Evolutionary conservation across 352 stramenopile species (phyloP), one percentile per base, ranked within the genome.

Genomic region (Globisporangium heterothallicum): DNA sequence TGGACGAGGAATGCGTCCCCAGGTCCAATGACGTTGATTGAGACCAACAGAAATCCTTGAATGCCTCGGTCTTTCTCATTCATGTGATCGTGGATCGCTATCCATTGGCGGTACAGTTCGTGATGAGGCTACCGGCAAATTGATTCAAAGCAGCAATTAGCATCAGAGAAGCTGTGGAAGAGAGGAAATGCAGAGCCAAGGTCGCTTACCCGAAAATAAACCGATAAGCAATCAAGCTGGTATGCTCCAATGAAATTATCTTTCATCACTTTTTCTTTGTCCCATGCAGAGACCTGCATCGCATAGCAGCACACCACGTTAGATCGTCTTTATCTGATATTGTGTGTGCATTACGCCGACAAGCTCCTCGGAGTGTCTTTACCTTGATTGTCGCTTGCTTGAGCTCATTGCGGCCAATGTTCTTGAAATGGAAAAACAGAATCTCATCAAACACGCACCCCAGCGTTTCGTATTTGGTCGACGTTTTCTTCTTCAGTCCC

Each of bases 401-500:
- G 8, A 92, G 63, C 25, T 89, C 80, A 7, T 86, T 74, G 0
- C 72, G 72, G 2, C 76, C 78, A 48, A 93, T 89, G 58, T 96
- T 86, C 5, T 73, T 58, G 35, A 97, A 89, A 42, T 95, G 78
- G 48, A 97, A 95, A 42, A 96, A 96, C 18, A 96, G 58, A 6
- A 88, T 75, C 55, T 97, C 87, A 43, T 97, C 91, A 56, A 96
- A 97, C 1, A 97, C 87, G 26, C 78, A 92, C 0, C 72, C 81
- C 21, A 95, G 69, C 8, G 84, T 92, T 22, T 86, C 67, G 44
- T 78, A 81, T 44, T 89, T 92, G 10, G 74, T 91, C 7, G 85
- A 84, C 6, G 81, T 87, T 49, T 85, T 94, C 52, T 93, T 88
- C 36, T 74, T 74, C 4, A 63, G 27, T 0, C 68, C 77, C 44